These are phyloP conservation scores for Amniculicola lignicola DNA, from an alignment of 495 filamentous ascomycete genomes.

Conservation along the genomic window DNA sequence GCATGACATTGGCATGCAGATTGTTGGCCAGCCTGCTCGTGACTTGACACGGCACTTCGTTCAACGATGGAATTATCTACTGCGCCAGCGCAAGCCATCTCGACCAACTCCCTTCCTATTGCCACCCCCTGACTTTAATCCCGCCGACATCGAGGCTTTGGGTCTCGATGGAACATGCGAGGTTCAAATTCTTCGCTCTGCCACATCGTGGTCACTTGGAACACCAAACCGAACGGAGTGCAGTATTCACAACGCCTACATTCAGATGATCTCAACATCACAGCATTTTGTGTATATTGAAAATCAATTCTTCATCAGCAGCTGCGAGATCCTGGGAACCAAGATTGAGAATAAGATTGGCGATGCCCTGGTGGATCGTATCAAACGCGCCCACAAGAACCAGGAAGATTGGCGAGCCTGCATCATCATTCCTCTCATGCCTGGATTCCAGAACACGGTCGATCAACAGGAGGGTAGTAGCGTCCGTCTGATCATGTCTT, in stretches of 20 bases:
- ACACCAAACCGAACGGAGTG: conserved; percentile 77
- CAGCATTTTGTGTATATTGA: conserved; percentile 99
- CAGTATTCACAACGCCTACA: conserved; percentile 94
- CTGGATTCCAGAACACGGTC: conserved; percentile 96
- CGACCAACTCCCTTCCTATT: conserved; percentile 90
- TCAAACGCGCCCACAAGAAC: conserved; percentile 77
- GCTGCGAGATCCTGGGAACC: conserved; percentile 79
- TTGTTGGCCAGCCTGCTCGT: conserved; percentile 91
- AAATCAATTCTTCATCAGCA: conserved; percentile 98
- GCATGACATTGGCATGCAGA: conserved; percentile 99
- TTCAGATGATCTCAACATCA: conserved; percentile 88
- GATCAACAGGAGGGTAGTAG: conserved; percentile 91
- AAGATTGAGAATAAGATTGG: conserved; percentile 92
- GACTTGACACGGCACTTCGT: conserved; percentile 96
- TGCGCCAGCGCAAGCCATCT: conserved; percentile 89
- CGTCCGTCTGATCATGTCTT: conserved; percentile 94
- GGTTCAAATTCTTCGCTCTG: conserved; percentile 90
- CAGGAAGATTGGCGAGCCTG: conserved; percentile 92
- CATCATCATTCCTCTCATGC: conserved; percentile 92
- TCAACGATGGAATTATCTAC: conserved; percentile 98
- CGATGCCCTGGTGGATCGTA: conserved; percentile 90
- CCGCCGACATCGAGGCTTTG: conserved; percentile 77
- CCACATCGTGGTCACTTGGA: conserved; percentile 86
- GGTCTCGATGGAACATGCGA: conserved; percentile 92
- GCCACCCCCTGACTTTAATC: conserved; percentile 86